Evolutionary conservation across 2,329 filamentous ascomycete genomes (phyloP), one percentile per base, ranked within the genome.

Genomic region (Pyrenochaeta sp.): DNA sequence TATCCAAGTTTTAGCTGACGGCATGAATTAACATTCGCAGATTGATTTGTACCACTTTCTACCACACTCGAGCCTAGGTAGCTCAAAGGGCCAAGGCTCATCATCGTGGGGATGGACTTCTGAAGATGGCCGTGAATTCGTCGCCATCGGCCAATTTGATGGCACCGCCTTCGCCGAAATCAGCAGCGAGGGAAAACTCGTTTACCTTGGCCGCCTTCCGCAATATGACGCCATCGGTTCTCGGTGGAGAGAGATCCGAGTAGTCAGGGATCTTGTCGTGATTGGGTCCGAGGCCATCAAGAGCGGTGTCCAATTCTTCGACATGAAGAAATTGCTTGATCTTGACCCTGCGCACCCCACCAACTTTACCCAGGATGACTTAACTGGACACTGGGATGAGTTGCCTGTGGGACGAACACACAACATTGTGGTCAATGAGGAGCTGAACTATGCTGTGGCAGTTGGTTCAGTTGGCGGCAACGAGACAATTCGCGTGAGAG

Each of bases 221-320:
- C 78, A 79, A 31, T 78, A 79, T 35, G 69, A 76, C 39, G 67
- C 67, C 12, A 68, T 76, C n/a, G 69, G 75, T 31, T 74, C 75
- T 17, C 78, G 77, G 35, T 84, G 82, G 81, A 74, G 81, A 43
- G 81, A 84, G 62, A 83, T 84, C 51, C 70, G 75, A 15, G 64
- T 70, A 7, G 67, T 73, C 50, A 71, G 72, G 27, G 67, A 77
- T 47, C 76, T 74, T 49, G 68, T 67, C 31, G 59, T 77, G 45
- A 76, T 79, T 45, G 77, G 75, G 1, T 63, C 56, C 4, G 68
- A 72, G 21, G 69, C 68, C 2, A 64, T 49, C 63, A 68, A 78
- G 57, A 83, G 85, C 66, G 81, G 82, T 29, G 77, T 87, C 33
- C 85, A 87, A 66, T 77, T 87, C 69, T 87, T 87, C 61, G 85